A percentile compares a stretch with the other conserved stretches of the same genome.
Evolutionary conservation across 192 early-diverging fungal species (phyloP).

Genomic region (Coemansia umbellata): DNA sequence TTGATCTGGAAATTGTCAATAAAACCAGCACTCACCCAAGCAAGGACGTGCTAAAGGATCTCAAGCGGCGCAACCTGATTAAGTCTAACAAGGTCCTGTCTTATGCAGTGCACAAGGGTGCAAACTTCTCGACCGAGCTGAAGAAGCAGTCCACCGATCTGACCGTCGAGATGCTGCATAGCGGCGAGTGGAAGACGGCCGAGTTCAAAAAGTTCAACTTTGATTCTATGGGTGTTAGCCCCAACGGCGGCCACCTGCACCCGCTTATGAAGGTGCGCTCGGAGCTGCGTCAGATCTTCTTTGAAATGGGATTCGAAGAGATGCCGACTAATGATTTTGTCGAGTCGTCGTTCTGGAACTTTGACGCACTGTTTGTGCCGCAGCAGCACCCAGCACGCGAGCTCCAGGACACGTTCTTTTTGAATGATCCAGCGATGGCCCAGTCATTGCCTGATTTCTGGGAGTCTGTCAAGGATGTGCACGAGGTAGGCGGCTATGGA

Average conservation of each 20-base stretch:
- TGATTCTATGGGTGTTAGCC: constrained; percentile 78
- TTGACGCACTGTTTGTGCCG: constrained; percentile 98
- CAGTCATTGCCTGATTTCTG: constrained; percentile 86
- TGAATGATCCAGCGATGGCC: constrained; percentile 58
- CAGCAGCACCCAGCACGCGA: constrained; percentile 95
- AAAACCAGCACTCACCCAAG: constrained; percentile 59
- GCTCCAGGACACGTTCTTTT: constrained; percentile 81
- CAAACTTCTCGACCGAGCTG: constrained; percentile 80
- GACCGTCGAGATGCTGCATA: constrained; percentile 86
- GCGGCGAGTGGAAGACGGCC: constrained; percentile 91
- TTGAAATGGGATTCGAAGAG: constrained; percentile 98
- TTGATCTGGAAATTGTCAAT: constrained; percentile 67
- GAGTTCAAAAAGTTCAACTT: constrained; percentile 99
- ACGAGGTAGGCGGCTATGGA: constrained; percentile 91
- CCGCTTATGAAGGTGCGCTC: constrained; percentile 99
- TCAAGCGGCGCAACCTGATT: constrained; percentile 71
- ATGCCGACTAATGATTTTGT: constrained; percentile 98
- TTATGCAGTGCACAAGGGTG: constrained; percentile 83
- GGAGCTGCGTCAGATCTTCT: constrained; percentile 98
- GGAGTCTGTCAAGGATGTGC: constrained; percentile 86
- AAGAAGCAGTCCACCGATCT: constrained; percentile 92
- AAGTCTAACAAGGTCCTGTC: constrained; percentile 71
- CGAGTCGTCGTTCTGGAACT: constrained; percentile 99
- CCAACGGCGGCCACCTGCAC: constrained; percentile 85
- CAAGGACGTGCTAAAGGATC: constrained; percentile 65